Evolutionary conservation across 1,284 basidiomycete species (phyloP), one percentile per base, ranked within the genome.

Genomic region (Apiotrichum veenhuisii): DNA sequence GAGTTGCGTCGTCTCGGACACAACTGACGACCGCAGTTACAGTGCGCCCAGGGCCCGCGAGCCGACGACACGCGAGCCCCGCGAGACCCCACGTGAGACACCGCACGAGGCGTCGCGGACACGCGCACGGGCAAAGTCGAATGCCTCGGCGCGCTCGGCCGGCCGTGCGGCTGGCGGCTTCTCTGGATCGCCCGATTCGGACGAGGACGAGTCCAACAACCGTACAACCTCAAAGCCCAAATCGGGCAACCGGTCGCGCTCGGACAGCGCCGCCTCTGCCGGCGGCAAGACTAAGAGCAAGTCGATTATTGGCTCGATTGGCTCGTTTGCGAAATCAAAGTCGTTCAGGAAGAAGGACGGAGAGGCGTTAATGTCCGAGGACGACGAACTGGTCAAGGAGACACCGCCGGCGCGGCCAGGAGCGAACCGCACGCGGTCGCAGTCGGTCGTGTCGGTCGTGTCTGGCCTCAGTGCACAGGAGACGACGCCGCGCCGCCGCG

Each of bases 291-390:
- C 51, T 15, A 71, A 68, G 45, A 65, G 68, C 34, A 68, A 64
- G 46, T 46, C 64, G 33, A 44, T 62, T 51, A 48, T 74, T 15
- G 69, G 71, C 9, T 71, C 70, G 30, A 72, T 75, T 49, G 70
- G 72, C 5, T 71, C 71, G 11, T 68, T 74, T 11, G 51, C 45
- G 27, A 69, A 66, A 45, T 20, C 55, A 3, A 64, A 69, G 57
- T 36, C 55, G 7, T 63, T 64, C 71, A 83, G 86, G 61, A 83
- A 82, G 66, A 82, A 81, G 57, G 87, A 86, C 46, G 66, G 68
- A 17, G 72, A 85, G 52, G 51, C 58, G 22, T 59, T 78, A 18
- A 59, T 65, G 38, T 69, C 68, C 5, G 76, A 76, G 25, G 74
- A 75, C 27, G 70, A 73, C 7, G 67, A 68, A 8, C 69, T 9